Base-by-base conservation (phyloP, 2,329 filamentous ascomycete genomes). In the Tolypocladium album region DNA sequence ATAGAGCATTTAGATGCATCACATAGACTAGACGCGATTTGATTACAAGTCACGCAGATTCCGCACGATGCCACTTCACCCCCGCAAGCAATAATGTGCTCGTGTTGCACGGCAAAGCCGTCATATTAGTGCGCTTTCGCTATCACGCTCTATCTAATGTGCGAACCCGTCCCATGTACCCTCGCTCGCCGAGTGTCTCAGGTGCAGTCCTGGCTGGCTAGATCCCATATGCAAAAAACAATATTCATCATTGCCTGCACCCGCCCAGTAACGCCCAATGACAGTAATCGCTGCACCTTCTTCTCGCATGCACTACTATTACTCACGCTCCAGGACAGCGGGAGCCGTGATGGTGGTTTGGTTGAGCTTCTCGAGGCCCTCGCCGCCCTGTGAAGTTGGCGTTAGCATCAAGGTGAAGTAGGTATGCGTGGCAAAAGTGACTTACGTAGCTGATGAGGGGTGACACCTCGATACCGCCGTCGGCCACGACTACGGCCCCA, bases 371-470 rank as follows among this genome's bases (percentile, higher is more conserved):
- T 84, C 82, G 9, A 88, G 74, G 39, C 84, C 85, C 72, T 88
- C 86, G 61, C 86, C 86, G 61, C 79, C 82, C 83, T 85, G 62
- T 64, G 3, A 36, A 60, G 6, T 31, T 55, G 47, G 6, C 45
- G 59, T 66, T 61, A 66, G 61, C 56, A 59, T 59, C 50, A 36
- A 6, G 8, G 9, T 36, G 8, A 22, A 13, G 9, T 20, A 53
- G 20, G 4, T 4, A 15, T 15, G 31, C 50, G 4, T 20, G 20
- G 45, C 42, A 7, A 20, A 53, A 58, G 34, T n/a, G 24, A 88
- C 90, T 85, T 85, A 95, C 92, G 72, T 99, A 99, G 83, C 92
- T 97, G 72, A 95, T 88, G 68, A 96, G 78, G 43, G 94, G 94
- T 59, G 92, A 96, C 22, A 99, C 86, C 74, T 99, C 94, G 42